phyloP scores from a whole-genome alignment of 495 filamentous ascomycete species.

The Aspergillus bertholletiae region DNA sequence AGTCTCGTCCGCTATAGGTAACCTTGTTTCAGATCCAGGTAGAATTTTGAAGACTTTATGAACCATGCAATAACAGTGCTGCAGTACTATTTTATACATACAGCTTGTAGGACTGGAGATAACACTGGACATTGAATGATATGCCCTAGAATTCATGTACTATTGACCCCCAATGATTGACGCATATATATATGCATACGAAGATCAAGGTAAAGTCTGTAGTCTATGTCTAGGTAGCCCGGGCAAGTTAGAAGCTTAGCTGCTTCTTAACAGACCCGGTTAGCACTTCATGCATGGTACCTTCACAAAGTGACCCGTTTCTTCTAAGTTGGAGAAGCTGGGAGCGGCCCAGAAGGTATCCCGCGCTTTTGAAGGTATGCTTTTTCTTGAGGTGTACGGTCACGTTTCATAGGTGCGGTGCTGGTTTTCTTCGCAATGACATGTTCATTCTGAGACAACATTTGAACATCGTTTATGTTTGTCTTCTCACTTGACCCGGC shows the following conservation, averaged over 20 bases:
- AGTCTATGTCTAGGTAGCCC: not conserved
- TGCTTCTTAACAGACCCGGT: not conserved
- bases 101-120: too few relatives aligned
- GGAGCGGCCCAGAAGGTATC: not conserved
- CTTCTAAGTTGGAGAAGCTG: not conserved
- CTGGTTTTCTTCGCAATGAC: not conserved
- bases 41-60: too few relatives aligned
- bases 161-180: not conserved
- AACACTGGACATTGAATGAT: too few relatives aligned
- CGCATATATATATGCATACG: not conserved
- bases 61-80: too few relatives aligned
- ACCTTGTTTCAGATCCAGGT: too few relatives aligned
- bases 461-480: not conserved
- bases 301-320: not conserved
- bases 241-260: not conserved
- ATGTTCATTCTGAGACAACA: not conserved
- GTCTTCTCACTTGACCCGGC: too few relatives aligned
- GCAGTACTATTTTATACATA: too few relatives aligned
- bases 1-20: too few relatives aligned
- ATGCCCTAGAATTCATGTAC: not conserved
- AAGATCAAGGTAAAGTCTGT: not conserved
- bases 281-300: not conserved
- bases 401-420: not conserved
- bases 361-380: too few relatives aligned
- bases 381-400: too few relatives aligned